Base-by-base conservation (phyloP, 257 asterid species). In the Solanum appendiculatum region DNA sequence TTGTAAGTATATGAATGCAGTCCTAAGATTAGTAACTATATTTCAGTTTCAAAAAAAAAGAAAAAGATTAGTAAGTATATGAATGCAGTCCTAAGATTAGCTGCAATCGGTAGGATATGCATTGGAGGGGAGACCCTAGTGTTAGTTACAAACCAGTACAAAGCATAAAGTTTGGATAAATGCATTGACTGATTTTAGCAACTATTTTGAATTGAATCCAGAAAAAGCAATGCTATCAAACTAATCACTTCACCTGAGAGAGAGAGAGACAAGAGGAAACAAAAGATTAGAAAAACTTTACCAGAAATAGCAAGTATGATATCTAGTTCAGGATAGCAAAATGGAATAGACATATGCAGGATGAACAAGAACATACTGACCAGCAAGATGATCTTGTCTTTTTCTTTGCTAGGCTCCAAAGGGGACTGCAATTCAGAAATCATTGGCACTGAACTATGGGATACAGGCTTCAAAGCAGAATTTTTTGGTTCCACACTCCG, bases 301-400 rank as follows among this genome's bases (percentile, higher is more conserved):
- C 37, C 37, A 40, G 56, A n/a, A 40, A 77, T 77, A 25, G 1
- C 18, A 77, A 77, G 63, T 25, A 46, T 77, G 84, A 44, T 78
- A 10, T 15, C 64, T 85, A 64, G 34, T 37, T 12, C 87, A 81
- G 44, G 42, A 36, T 13, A 42, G 25, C 58, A 18, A 81, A 11
- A 56, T 46, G 44, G 64, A 87, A 88, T 68, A 56, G 31, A 69
- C 23, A 58, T 36, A 89, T 1, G 66, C 9, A 70, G 40, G 86
- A 66, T 81, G 83, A 46, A 84, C 46, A 60, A 58, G 33, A 84
- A 87, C 56, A 84, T 63, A 89, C 95, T 91, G 84, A 95, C 96
- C 97, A 86, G 86, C 82, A 93, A 82, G 83, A 87, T 74, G 78
- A 91, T 88, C 86, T 80, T 87, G 87, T 91, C 89, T 48, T 89